Evolutionary conservation across 176 grass and related monocot genomes (phyloP).

Genomic region (Microstegium vimineum): DNA sequence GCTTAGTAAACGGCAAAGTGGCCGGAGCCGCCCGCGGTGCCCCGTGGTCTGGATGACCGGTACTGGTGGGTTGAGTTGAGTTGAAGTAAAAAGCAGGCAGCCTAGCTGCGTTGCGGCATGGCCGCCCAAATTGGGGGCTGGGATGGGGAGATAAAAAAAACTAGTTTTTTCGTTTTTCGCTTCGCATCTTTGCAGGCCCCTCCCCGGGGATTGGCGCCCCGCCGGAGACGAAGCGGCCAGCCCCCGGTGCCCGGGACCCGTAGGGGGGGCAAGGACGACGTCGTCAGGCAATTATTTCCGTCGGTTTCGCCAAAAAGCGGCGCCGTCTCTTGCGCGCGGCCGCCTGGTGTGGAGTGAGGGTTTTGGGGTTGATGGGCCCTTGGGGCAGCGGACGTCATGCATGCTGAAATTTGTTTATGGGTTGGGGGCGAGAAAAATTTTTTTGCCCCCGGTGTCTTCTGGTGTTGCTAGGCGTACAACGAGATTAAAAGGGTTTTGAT

Average conservation of each 20-base stretch:
- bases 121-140: too few relatives aligned
- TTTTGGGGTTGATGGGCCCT: not conserved
- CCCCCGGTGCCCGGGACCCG: not conserved
- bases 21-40: too few relatives aligned
- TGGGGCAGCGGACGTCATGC: not conserved
- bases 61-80: too few relatives aligned
- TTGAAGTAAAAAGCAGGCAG: too few relatives aligned
- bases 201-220: constrained; percentile 32
- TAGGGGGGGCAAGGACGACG: not conserved
- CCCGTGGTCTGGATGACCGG: too few relatives aligned
- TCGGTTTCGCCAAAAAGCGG: constrained; percentile 19
- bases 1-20: too few relatives aligned
- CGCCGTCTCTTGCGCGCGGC: constrained; percentile 25
- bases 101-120: too few relatives aligned
- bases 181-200: constrained; percentile 5
- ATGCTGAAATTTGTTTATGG: not conserved
- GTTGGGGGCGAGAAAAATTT: constrained; percentile 14
- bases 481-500: constrained; percentile 4
- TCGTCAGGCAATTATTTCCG: constrained; percentile 8
- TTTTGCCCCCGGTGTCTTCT: not conserved
- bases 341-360: not conserved
- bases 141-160: too few relatives aligned
- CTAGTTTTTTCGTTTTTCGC: too few relatives aligned
- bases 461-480: constrained; percentile 17
- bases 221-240: constrained; percentile 23